Evolutionary conservation across 2,329 filamentous ascomycete genomes (phyloP).

Genomic region (Gaeumannomyces tritici): DNA sequence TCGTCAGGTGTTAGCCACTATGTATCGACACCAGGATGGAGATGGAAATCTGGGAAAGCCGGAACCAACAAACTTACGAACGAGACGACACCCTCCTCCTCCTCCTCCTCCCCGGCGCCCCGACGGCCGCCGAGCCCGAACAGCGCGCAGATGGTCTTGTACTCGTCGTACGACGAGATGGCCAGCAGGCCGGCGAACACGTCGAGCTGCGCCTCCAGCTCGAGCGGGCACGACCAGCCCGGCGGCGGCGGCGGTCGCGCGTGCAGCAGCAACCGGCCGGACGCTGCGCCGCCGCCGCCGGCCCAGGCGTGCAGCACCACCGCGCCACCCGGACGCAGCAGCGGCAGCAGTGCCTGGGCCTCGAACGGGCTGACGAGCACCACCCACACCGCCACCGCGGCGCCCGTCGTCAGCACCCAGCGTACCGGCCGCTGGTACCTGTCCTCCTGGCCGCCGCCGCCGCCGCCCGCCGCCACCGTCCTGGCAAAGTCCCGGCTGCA

Average conservation of each 20-base stretch:
- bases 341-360: conserved; percentile 43
- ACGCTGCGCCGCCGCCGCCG: conserved; percentile 21
- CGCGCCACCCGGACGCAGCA: no score
- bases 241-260: conserved; percentile 18
- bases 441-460: background rate
- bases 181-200: conserved; percentile 63
- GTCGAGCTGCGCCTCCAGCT: conserved; percentile 40
- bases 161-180: conserved; percentile 42
- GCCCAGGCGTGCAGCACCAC: conserved; percentile 42
- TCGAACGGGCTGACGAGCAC: conserved; percentile 54
- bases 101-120: background rate
- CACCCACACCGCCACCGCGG: conserved; percentile 14
- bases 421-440: conserved; percentile 31
- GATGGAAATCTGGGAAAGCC: no score
- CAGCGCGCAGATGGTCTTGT: conserved; percentile 37
- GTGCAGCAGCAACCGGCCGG: conserved; percentile 38
- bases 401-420: conserved; percentile 35
- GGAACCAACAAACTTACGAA: background rate
- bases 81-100: background rate
- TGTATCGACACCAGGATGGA: no score
- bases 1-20: background rate
- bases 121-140: conserved; percentile 25
- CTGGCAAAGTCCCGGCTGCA: conserved; percentile 40
- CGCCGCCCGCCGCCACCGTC: conserved; percentile 17
- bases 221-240: conserved; percentile 10